phyloP scores from a whole-genome alignment of 768 basidiomycete species.

The Tricholoma furcatifolium region DNA sequence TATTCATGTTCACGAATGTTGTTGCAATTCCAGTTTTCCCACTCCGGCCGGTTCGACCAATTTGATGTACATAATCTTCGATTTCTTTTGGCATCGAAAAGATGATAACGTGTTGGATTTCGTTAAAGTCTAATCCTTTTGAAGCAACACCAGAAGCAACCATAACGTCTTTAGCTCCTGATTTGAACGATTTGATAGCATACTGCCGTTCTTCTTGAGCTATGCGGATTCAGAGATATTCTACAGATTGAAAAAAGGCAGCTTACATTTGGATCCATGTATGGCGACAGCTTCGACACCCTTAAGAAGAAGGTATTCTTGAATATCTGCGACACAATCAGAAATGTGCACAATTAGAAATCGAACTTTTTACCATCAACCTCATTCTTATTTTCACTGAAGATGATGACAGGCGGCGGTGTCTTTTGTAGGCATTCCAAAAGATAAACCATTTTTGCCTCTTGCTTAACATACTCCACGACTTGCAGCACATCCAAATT shows the following conservation, averaged over 20 bases:
- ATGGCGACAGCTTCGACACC: constrained; percentile 99
- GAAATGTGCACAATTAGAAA: neutral
- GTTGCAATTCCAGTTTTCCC: constrained; percentile 99
- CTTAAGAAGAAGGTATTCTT: constrained; percentile 94
- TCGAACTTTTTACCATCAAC: constrained; percentile 76
- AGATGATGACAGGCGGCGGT: constrained; percentile 95
- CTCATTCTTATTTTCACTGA: constrained; percentile 99
- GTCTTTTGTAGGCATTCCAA: constrained; percentile 98
- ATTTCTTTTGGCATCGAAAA: constrained; percentile 99
- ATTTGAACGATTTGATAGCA: constrained; percentile 97
- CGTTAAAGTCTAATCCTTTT: constrained; percentile 97
- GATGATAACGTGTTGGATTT: constrained; percentile 98
- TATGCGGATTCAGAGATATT: constrained; percentile 27
- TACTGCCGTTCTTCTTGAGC: constrained; percentile 99
- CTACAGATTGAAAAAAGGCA: neutral
- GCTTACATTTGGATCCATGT: constrained; percentile 93
- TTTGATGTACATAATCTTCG: constrained; percentile 99
- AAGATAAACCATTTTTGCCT: constrained; percentile 99
- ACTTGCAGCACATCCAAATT: constrained; percentile 96
- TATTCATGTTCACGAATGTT: constrained; percentile 98
- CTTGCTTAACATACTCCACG: constrained; percentile 98
- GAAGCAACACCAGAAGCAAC: constrained; percentile 97
- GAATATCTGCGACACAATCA: constrained; percentile 72
- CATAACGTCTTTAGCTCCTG: constrained; percentile 98
- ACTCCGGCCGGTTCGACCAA: constrained; percentile 95